Conservation (phyloP, 108 stramenopile species). For the Epipyxis sp. region DNA sequence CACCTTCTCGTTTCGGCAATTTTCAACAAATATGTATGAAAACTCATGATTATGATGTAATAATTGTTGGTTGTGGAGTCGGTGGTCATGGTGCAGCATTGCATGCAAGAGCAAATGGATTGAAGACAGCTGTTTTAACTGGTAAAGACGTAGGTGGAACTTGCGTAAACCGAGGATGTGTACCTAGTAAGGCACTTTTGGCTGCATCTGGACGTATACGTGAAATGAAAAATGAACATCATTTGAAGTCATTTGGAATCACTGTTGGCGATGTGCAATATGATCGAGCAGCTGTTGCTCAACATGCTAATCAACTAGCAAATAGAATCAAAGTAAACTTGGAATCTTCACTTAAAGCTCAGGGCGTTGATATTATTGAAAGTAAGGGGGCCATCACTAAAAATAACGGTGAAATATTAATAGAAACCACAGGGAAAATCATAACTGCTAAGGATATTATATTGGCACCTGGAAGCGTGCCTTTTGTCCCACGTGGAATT, state of each 20-base stretch:
- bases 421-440: slow-evolving; percentile 73
- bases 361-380: slow-evolving; percentile 79
- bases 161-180: slow-evolving; percentile 97
- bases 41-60: slow-evolving; percentile 53
- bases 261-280: slow-evolving; percentile 72
- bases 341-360: slow-evolving; percentile 72
- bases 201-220: slow-evolving; percentile 90
- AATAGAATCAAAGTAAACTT: slow-evolving; percentile 84
- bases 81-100: slow-evolving; percentile 99
- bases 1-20: too few species aligned
- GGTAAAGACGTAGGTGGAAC: slow-evolving; percentile 92
- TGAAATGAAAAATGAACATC: slow-evolving; percentile 75
- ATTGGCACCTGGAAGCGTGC: slow-evolving; percentile 92
- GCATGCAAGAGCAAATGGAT: slow-evolving; percentile 80
- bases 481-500: slow-evolving; percentile 93
- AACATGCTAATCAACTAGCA: slow-evolving; percentile 90
- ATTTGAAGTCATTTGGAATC: slow-evolving; percentile 76
- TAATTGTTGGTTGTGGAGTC: slow-evolving; percentile 86
- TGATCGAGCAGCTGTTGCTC: slow-evolving; percentile 82
- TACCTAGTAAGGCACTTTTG: slow-evolving; percentile 92
- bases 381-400: slow-evolving; percentile 72
- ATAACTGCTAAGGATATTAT: slow-evolving; percentile 79
- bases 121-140: slow-evolving; percentile 87
- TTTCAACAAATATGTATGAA: too few species aligned
- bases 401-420: slow-evolving; percentile 75